phyloP scores from a whole-genome alignment of 257 asterid species.

The Buddleja alternifolia region DNA sequence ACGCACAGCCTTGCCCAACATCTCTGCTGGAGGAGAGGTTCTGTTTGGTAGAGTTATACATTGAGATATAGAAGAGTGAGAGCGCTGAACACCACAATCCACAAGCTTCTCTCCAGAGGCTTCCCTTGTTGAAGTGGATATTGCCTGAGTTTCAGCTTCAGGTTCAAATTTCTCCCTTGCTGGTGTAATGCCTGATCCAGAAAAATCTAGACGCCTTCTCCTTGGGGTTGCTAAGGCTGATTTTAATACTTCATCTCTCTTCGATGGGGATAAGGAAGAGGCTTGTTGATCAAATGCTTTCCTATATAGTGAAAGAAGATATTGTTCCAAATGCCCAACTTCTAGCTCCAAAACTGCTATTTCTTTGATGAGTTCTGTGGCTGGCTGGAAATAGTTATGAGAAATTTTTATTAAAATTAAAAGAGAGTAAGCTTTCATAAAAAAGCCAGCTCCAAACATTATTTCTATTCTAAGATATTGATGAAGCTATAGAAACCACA shows the following conservation, averaged over 20 bases:
- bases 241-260: constrained; percentile 42
- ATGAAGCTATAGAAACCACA: too few relatives aligned
- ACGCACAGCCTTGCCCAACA: constrained; percentile 70
- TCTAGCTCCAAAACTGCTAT: constrained; percentile 88
- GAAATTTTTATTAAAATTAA: constrained; percentile 8
- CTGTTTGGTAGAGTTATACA: constrained; percentile 50
- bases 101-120: constrained; percentile 52
- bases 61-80: constrained; percentile 83
- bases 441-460: background rate
- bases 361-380: constrained; percentile 87
- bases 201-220: constrained; percentile 77
- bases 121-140: constrained; percentile 43
- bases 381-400: constrained; percentile 62
- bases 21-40: constrained; percentile 61
- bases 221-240: constrained; percentile 70
- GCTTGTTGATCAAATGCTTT: constrained; percentile 87
- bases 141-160: constrained; percentile 38
- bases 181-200: constrained; percentile 49
- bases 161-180: constrained; percentile 36
- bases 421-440: background rate
- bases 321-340: constrained; percentile 94
- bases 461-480: too few relatives aligned
- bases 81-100: constrained; percentile 71
- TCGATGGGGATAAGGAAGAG: constrained; percentile 60
- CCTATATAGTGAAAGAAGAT: constrained; percentile 87